phyloP scores from a whole-genome alignment of 2,329 filamentous ascomycete genomes.

The Parastagonospora avenae region DNA sequence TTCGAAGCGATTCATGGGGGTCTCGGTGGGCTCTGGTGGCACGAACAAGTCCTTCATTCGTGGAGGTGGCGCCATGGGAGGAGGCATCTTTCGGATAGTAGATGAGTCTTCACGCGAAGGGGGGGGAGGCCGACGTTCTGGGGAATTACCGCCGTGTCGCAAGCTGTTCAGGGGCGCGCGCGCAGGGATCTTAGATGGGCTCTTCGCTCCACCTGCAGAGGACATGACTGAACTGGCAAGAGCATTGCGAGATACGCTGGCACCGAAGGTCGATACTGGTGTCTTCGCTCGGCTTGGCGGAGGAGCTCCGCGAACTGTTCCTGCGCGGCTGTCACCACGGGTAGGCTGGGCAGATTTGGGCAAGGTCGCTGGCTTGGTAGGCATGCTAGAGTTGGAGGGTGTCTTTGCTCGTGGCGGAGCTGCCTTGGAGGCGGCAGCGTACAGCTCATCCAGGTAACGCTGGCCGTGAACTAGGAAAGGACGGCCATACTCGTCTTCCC shows the following conservation, averaged over 20 bases:
- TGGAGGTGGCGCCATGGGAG: constrained; percentile 69
- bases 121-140: constrained; percentile 64
- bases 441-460: constrained; percentile 85
- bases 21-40: constrained; percentile 54
- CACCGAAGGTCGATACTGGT: constrained; percentile 43
- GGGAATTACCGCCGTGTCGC: constrained; percentile 76
- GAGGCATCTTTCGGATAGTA: constrained; percentile 49
- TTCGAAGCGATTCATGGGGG: constrained; percentile 50
- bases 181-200: constrained; percentile 72
- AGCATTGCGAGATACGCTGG: constrained; percentile 43
- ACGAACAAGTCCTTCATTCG: constrained; percentile 86
- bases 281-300: constrained; percentile 53
- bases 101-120: constrained; percentile 35
- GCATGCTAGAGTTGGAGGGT: constrained; percentile 59
- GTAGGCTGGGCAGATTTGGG: constrained; percentile 34
- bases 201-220: constrained; percentile 47
- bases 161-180: constrained; percentile 72
- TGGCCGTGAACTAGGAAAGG: constrained; percentile 94
- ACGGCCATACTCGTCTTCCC: constrained; percentile 92
- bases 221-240: constrained; percentile 46
- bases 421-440: constrained; percentile 64
- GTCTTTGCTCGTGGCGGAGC: constrained; percentile 75
- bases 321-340: constrained; percentile 32
- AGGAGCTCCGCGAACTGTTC: constrained; percentile 48
- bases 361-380: constrained; percentile 30